Base-by-base conservation (phyloP, 768 basidiomycete genomes). In the Ephemerocybe angulata region DNA sequence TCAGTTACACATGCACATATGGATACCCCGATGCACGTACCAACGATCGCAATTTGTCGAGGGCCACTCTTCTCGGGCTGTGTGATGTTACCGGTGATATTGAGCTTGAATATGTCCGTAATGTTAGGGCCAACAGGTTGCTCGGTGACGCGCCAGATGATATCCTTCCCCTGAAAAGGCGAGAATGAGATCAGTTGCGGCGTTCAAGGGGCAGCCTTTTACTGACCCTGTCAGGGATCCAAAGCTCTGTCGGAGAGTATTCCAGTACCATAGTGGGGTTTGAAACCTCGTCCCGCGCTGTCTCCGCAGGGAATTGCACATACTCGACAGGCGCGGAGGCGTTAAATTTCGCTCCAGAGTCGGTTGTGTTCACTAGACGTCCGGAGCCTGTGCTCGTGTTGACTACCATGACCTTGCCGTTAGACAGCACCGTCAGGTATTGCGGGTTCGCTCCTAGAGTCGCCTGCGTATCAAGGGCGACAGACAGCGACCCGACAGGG, bases 241-340 rank as follows among this genome's bases (percentile, higher is more conserved):
- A 75, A 8, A 89, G 62, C 59, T 88, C 86, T 7, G 62, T 63
- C 4, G 72, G n/a, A n/a, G n/a, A 71, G 61, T 82, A 72, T 67
- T 85, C 76, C 28, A 84, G 66, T 0, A 78, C 74, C 84, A 85
- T 84, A 63, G 88, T 87, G 11, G 87, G 86, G 64, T 86, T 79
- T 1, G 86, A 84, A 6, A 72, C 70, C 11, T 62, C 69, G n/a
- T 76, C 68, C 30, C 30, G 7, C 21, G 47, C 28, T 10, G 2
- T 6, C 2, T 55, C 38, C 3, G 38, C 47, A 2, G 27, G 28
- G 30, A 56, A 51, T 15, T n/a, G 17, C 30, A 50, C 30, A 33
- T 50, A 50, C 21, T 50, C 48, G 13, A 76, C 60, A 2, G 73
- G 65, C 5, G 79, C 73, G 11, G 61, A 61, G 58, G 63, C 53